phyloP scores from a whole-genome alignment of 768 basidiomycete species.

The Pleurotus ostreatus region DNA sequence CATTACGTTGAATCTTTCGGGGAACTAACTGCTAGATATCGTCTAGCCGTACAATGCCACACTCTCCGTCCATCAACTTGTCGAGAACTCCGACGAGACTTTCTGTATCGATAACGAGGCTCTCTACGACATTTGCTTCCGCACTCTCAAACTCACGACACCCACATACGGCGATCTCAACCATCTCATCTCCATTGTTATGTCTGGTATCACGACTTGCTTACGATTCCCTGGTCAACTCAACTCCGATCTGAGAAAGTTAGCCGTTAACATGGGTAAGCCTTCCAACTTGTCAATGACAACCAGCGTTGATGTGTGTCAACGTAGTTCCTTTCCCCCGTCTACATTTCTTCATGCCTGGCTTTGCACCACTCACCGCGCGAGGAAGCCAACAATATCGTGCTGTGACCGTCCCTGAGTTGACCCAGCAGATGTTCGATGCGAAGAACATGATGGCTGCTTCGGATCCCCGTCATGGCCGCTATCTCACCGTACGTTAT shows the following conservation, averaged over 20 bases:
- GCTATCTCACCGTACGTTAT: conserved; percentile 83
- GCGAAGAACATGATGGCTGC: conserved; percentile 99
- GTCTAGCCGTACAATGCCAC: conserved; percentile 94
- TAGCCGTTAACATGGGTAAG: conserved; percentile 98
- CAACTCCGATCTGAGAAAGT: conserved; percentile 96
- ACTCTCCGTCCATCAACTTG: conserved; percentile 96
- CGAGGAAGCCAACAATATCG: conserved; percentile 95
- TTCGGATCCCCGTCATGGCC: conserved; percentile 92
- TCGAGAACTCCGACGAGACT: conserved; percentile 99
- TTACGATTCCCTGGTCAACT: conserved; percentile 99
- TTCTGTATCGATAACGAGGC: conserved; percentile 99
- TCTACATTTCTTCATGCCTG: conserved; percentile 99
- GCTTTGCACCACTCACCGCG: conserved; percentile 91
- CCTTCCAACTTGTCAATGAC: conserved; percentile 12
- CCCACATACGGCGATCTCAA: conserved; percentile 98
- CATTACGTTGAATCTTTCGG: too few relatives aligned
- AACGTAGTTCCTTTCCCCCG: conserved; percentile 89
- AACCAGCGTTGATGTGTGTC: not conserved
- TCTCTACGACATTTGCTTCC: conserved; percentile 98
- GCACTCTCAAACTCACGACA: conserved; percentile 92
- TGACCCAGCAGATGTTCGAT: conserved; percentile 99
- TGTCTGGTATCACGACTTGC: conserved; percentile 98
- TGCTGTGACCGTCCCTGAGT: conserved; percentile 93
- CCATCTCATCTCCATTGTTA: conserved; percentile 95
- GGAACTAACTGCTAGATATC: not conserved